Evolutionary conservation across 2,329 filamentous ascomycete species (phyloP).

Genomic region (Fusarium irregulare): DNA sequence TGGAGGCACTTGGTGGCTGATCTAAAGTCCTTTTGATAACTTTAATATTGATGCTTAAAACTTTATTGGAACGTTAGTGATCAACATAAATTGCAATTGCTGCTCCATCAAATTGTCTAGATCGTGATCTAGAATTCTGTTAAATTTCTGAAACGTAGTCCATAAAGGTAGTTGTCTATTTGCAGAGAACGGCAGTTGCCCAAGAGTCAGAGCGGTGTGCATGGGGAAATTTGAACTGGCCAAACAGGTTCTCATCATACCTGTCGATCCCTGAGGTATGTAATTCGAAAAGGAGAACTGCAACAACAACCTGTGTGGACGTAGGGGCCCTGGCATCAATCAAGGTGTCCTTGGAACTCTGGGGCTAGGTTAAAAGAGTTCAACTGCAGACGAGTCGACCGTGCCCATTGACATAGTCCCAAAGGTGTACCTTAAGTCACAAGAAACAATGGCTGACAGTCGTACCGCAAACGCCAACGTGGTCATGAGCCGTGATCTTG

Average conservation of each 20-base stretch:
- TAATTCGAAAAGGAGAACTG: not conserved
- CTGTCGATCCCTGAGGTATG: constrained; percentile 11
- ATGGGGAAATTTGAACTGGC: not conserved
- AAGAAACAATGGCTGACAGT: not conserved
- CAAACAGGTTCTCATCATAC: constrained; percentile 27
- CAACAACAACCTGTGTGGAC: not conserved
- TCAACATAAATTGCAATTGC: not conserved
- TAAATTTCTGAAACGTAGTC: not conserved
- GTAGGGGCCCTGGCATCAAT: not conserved
- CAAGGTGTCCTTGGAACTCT: not conserved
- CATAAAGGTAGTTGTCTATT: not conserved
- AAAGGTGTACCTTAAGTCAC: not conserved
- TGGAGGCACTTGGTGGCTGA: not conserved
- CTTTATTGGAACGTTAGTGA: not conserved
- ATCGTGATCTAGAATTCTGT: not conserved
- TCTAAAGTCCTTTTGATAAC: not conserved
- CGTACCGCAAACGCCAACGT: not conserved
- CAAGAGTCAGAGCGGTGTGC: constrained; percentile 12
- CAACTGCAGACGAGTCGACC: not conserved
- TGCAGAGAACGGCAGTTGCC: constrained; percentile 1
- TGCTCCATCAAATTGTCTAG: not conserved
- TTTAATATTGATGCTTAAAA: not conserved
- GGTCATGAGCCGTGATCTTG: constrained; percentile 14
- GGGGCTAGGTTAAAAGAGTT: constrained; percentile 1
- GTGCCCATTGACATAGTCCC: no score